phyloP scores from a whole-genome alignment of 2,329 filamentous ascomycete species.

The Trichophyton rubrum region DNA sequence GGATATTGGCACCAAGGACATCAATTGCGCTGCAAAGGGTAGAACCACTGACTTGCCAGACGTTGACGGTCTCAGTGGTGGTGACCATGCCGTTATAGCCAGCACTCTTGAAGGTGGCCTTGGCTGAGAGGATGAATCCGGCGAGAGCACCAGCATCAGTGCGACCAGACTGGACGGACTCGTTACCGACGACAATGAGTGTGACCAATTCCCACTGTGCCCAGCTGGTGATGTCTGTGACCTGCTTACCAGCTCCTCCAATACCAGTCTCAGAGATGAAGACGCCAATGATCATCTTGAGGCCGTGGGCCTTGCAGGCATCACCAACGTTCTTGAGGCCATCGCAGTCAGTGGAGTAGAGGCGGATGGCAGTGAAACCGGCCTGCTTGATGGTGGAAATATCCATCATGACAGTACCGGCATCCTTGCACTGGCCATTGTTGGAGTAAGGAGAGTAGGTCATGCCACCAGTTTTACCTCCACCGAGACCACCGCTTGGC shows the following conservation, averaged over 20 bases:
- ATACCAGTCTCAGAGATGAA: constrained; percentile 58
- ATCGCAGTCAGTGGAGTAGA: constrained; percentile 88
- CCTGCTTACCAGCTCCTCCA: constrained; percentile 57
- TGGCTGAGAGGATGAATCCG: constrained; percentile 56
- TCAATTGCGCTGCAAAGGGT: constrained; percentile 62
- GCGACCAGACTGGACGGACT: constrained; percentile 67
- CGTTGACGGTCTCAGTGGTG: constrained; percentile 72
- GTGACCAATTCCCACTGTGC: constrained; percentile 59
- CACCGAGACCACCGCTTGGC: constrained; percentile 15
- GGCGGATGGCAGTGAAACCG: constrained; percentile 60
- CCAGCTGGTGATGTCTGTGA: constrained; percentile 60
- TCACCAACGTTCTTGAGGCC: constrained; percentile 62
- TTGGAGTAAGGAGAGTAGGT: constrained; percentile 66
- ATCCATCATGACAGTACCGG: constrained; percentile 46
- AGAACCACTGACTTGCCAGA: constrained; percentile 53
- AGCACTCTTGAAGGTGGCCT: constrained; percentile 46
- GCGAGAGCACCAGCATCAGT: constrained; percentile 53
- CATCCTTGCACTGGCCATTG: constrained; percentile 50
- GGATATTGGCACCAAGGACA: constrained; percentile 72
- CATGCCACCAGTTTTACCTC: constrained; percentile 52
- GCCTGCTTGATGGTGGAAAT: constrained; percentile 49
- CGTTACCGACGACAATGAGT: constrained; percentile 80
- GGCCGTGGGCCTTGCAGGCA: constrained; percentile 51
- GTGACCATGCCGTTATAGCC: constrained; percentile 67
- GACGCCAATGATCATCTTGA: constrained; percentile 78